phyloP scores from a whole-genome alignment of 2,329 filamentous ascomycete species.

The Byssochlamys sp. region DNA sequence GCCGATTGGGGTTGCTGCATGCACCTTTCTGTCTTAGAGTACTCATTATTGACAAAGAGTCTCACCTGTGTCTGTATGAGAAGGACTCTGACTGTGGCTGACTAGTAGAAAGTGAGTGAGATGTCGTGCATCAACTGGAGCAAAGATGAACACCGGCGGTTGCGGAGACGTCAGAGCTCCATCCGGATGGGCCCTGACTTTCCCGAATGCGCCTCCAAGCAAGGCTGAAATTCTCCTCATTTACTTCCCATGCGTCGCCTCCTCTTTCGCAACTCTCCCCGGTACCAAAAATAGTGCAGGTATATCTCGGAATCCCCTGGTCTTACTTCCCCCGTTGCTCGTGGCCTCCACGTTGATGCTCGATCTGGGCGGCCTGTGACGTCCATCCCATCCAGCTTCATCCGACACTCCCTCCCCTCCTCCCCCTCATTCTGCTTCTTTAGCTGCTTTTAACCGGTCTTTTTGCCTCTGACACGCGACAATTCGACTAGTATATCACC shows the following conservation, averaged over 20 bases:
- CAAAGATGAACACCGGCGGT: background rate
- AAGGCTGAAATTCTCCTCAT: background rate
- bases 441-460: background rate
- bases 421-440: background rate
- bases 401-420: background rate
- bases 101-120: background rate
- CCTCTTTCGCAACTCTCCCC: background rate
- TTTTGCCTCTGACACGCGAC: background rate
- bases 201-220: background rate
- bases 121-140: background rate
- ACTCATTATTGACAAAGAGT: background rate
- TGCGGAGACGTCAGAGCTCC: background rate
- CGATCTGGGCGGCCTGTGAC: background rate
- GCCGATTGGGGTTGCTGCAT: background rate
- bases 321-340: background rate
- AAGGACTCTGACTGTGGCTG: background rate
- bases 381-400: background rate
- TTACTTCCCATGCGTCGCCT: background rate
- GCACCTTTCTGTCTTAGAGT: background rate
- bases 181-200: background rate
- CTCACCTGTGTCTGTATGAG: background rate
- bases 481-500: slow-evolving; percentile 2
- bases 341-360: background rate
- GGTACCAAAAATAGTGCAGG: background rate
- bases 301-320: background rate